A percentile compares a stretch with the other conserved stretches of the same genome.
Evolutionary conservation across 352 stramenopile species (phyloP).

Genomic region (Pilasporangium apinafurcum): DNA sequence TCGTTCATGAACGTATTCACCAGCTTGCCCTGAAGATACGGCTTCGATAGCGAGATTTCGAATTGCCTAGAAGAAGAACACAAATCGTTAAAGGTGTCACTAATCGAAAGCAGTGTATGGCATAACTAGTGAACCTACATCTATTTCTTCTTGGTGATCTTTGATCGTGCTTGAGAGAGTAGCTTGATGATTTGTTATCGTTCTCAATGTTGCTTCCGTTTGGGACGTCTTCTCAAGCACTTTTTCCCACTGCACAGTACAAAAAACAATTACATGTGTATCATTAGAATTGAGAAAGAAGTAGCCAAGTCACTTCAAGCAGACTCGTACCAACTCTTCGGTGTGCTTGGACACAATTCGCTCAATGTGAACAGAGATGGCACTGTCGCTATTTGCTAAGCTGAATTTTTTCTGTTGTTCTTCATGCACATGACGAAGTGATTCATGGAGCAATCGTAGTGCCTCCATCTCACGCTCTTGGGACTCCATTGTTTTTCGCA

Average conservation of each 20-base stretch:
- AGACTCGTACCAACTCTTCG: conserved; percentile 50
- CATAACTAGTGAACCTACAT: conserved; percentile 14
- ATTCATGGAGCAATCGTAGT: conserved; percentile 48
- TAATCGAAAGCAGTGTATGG: too few species aligned
- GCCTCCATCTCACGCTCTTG: conserved; percentile 63
- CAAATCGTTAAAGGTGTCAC: too few species aligned
- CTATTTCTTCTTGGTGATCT: conserved; percentile 31
- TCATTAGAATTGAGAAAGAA: too few species aligned
- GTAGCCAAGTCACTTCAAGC: not conserved
- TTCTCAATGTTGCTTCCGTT: conserved; percentile 21
- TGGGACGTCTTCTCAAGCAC: conserved; percentile 31
- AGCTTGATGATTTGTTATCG: conserved; percentile 19
- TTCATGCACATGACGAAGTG: conserved; percentile 43
- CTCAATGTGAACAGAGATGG: conserved; percentile 62
- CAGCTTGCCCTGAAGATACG: not conserved
- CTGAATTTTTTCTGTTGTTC: conserved; percentile 58
- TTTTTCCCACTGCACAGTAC: conserved; percentile 36
- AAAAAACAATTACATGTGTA: too few species aligned
- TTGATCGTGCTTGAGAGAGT: conserved; percentile 20
- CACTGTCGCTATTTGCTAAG: conserved; percentile 40
- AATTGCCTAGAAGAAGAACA: conserved; percentile 6
- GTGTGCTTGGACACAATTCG: conserved; percentile 55
- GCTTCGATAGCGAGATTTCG: conserved; percentile 1
- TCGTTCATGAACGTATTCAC: conserved; percentile 4
- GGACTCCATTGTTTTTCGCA: conserved; percentile 41